Percentiles rank a stretch among this genome's conserved stretches.
phyloP scores from a whole-genome alignment of 2,329 filamentous ascomycete species.

The Trichophyton simii region DNA sequence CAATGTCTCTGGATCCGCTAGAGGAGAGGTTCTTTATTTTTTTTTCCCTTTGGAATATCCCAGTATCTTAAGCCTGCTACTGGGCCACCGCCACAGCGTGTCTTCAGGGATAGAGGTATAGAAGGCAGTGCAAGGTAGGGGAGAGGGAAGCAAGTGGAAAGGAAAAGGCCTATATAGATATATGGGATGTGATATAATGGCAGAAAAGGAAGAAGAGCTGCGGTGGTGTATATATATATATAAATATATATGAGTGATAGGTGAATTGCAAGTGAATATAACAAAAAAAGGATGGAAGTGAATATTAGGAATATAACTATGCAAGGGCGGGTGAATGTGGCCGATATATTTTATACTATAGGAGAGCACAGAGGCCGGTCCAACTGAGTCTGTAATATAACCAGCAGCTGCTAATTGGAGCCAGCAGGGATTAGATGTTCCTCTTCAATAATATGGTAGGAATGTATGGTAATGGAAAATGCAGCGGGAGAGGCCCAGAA shows the following conservation, averaged over 20 bases:
- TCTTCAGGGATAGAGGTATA: not conserved
- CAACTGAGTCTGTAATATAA: not conserved
- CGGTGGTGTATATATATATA: not conserved
- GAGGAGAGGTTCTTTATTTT: not conserved
- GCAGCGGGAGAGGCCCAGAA: not conserved
- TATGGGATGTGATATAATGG: not conserved
- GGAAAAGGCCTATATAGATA: not conserved
- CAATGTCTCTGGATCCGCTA: not conserved
- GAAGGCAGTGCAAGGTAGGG: not conserved
- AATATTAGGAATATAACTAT: not conserved
- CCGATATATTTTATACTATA: not conserved
- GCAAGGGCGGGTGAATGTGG: not conserved
- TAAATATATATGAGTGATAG: not conserved
- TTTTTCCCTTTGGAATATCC: not conserved
- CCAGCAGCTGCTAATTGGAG: not conserved
- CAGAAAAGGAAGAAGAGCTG: not conserved
- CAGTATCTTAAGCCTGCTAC: not conserved
- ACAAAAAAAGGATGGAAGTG: not conserved
- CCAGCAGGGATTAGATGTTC: not conserved
- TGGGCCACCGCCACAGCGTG: conserved; percentile 5
- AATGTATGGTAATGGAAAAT: not conserved
- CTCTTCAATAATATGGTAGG: not conserved
- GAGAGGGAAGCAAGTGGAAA: not conserved
- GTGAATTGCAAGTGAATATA: not conserved
- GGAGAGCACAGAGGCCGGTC: not conserved